These are phyloP conservation scores for Rubia balearica DNA, from an alignment of 305 asterid species.

Conservation along the genomic window DNA sequence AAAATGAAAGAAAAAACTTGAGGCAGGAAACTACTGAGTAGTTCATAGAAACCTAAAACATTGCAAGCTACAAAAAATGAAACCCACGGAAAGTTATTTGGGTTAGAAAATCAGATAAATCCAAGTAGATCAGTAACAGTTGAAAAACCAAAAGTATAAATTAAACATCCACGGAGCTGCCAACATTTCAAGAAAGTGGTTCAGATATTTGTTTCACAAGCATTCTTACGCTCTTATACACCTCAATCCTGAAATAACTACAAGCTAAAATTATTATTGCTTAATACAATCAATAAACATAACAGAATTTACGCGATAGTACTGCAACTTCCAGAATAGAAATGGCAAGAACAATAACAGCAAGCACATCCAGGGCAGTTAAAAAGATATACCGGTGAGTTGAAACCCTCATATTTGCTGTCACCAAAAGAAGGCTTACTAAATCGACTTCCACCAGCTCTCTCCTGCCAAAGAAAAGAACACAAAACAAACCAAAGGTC, in stretches of 20 bases:
- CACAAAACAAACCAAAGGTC: neutral
- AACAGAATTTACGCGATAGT: too few relatives aligned
- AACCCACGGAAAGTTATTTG: neutral
- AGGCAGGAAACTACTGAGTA: neutral
- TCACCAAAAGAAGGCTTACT: constrained; percentile 31
- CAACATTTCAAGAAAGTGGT: neutral
- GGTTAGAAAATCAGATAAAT: neutral
- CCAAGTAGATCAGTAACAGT: neutral
- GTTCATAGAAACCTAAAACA: neutral
- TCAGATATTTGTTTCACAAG: neutral
- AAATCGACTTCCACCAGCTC: constrained; percentile 57
- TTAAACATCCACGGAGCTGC: neutral
- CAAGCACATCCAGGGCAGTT: constrained; percentile 11
- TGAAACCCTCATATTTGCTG: constrained; percentile 49
- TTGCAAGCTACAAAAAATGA: neutral
- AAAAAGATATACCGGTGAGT: constrained; percentile 57
- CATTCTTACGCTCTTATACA: neutral
- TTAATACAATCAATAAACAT: neutral
- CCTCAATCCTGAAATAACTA: neutral
- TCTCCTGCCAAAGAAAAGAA: constrained; percentile 53
- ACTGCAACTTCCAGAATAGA: neutral
- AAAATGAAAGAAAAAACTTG: constrained; percentile 18
- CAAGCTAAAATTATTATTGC: neutral
- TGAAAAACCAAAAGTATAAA: neutral
- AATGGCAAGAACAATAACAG: neutral